These are phyloP conservation scores for Scheffersomyces lignicola DNA, from an alignment of 1,139 yeast genomes.

Conservation along the genomic window DNA sequence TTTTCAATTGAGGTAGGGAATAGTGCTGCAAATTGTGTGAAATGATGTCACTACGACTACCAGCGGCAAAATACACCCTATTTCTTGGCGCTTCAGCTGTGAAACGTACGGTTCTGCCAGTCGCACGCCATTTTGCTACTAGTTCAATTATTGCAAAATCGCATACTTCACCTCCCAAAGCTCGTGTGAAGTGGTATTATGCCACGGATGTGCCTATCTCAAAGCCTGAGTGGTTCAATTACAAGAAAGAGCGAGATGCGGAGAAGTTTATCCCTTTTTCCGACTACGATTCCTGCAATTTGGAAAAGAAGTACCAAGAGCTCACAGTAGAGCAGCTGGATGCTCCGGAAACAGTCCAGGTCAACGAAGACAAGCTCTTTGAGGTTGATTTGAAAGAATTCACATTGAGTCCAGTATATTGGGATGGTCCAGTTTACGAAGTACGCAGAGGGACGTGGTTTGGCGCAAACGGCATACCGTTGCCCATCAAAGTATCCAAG, in stretches of 20 bases:
- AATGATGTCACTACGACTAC: too few relatives aligned
- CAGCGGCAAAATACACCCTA: too few relatives aligned
- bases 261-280: slow-evolving; percentile 71
- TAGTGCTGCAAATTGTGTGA: too few relatives aligned
- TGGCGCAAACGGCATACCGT: slow-evolving; percentile 58
- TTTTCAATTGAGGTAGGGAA: too few relatives aligned
- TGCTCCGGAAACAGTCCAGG: slow-evolving; percentile 38
- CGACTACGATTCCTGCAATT: slow-evolving; percentile 54
- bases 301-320: slow-evolving; percentile 52
- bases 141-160: slow-evolving; percentile 1
- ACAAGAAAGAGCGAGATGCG: slow-evolving; percentile 50
- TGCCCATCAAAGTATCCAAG: slow-evolving; percentile 49
- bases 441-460: slow-evolving; percentile 91
- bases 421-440: slow-evolving; percentile 88
- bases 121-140: too few relatives aligned
- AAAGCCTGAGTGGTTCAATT: slow-evolving; percentile 62
- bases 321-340: slow-evolving; percentile 7
- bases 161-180: slow-evolving; percentile 5
- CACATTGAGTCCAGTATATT: slow-evolving; percentile 68
- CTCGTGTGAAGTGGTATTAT: slow-evolving; percentile 62
- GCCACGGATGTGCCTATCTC: slow-evolving; percentile 75
- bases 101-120: too few relatives aligned
- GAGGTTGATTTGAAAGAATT: slow-evolving; percentile 62
- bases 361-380: slow-evolving; percentile 79
- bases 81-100: too few relatives aligned